Conservation (phyloP, 2,329 filamentous ascomycete genomes). For the Aspergillus sergii region DNA sequence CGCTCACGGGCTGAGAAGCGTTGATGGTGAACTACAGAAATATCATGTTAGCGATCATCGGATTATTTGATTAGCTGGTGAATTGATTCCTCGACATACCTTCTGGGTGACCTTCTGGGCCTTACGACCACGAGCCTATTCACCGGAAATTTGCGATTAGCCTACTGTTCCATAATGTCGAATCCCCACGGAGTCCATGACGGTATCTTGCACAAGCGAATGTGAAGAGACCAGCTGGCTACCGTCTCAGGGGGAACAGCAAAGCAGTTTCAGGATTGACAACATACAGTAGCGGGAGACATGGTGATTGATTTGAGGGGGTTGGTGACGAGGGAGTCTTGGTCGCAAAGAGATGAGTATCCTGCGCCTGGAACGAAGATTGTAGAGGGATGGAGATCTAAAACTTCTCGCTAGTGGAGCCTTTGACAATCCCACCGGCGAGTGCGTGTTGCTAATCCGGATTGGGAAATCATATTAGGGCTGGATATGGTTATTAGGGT, state of each 20-base stretch:
- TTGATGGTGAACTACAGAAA: constrained; percentile 89
- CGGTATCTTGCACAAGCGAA: neutral
- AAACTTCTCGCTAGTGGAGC: constrained; percentile 32
- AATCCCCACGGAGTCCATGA: constrained; percentile 20
- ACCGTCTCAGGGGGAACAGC: constrained; percentile 71
- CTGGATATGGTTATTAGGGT: constrained; percentile 23
- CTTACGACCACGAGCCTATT: constrained; percentile 50
- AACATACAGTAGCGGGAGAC: constrained; percentile 89
- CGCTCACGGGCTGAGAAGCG: constrained; percentile 93
- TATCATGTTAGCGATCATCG: neutral
- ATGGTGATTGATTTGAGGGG: constrained; percentile 61
- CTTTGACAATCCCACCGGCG: constrained; percentile 20
- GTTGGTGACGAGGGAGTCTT: constrained; percentile 36
- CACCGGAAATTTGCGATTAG: constrained; percentile 67
- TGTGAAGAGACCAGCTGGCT: constrained; percentile 23
- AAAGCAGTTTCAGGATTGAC: constrained; percentile 69
- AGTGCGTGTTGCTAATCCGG: constrained; percentile 31
- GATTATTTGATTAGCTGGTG: neutral
- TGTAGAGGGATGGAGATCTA: constrained; percentile 27
- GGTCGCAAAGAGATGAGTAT: constrained; percentile 85
- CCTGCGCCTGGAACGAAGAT: constrained; percentile 66
- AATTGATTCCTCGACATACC: constrained; percentile 34
- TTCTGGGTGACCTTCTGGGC: constrained; percentile 54
- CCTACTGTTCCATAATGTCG: constrained; percentile 76
- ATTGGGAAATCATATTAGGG: constrained; percentile 21